Base-by-base conservation (phyloP, 2,329 filamentous ascomycete species). In the Trichoderma oligosporum region DNA sequence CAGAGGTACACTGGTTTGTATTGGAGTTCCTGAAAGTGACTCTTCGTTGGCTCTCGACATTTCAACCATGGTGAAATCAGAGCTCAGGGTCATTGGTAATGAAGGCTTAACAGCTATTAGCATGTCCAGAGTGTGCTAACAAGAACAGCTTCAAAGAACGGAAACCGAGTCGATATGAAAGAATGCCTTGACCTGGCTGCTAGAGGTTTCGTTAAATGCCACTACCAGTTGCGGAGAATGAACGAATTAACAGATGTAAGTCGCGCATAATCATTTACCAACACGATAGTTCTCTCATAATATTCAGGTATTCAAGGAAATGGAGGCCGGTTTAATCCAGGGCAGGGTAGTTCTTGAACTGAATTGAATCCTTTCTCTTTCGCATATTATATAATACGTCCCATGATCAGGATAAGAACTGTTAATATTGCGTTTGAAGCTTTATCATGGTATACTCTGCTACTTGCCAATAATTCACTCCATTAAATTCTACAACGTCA, bases 1-100 rank as follows among this genome's bases (percentile, higher is more conserved):
- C 33, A 59, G 64, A 22, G 68, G 68, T 14, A 65, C 65, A 7
- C 16, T 68, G 7, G 65, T 64, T 3, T 67, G 66, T 39, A 55
- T 70, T 8, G 65, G 62, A 29, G 66, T 70, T 7, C 65, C 62
- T 1, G 36, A 60, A 27, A 44, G 27, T 4, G 20, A 22, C 27
- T 1, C 11, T 24, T 44, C 24, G 7, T 44, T 44, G n/a, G 3
- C 41, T 2, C 41, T 24, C 2, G 27, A 25, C 7, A 7, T 44
- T 11, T 16, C 41, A 44, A 24, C 22, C 2, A 44, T 44, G n/a
- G 41, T 27, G 9, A 1, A 24, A 2, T 24, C 25, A 25, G 41
- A 44, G 9, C 3, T 27, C 4, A 27, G 24, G n/a, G 27, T 44
- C 7, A 44, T 44, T 4, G 24, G 24, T 44, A 5, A 44, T 22